Conservation (phyloP, 1,284 basidiomycete species). For the Cryptococcus sp. region DNA sequence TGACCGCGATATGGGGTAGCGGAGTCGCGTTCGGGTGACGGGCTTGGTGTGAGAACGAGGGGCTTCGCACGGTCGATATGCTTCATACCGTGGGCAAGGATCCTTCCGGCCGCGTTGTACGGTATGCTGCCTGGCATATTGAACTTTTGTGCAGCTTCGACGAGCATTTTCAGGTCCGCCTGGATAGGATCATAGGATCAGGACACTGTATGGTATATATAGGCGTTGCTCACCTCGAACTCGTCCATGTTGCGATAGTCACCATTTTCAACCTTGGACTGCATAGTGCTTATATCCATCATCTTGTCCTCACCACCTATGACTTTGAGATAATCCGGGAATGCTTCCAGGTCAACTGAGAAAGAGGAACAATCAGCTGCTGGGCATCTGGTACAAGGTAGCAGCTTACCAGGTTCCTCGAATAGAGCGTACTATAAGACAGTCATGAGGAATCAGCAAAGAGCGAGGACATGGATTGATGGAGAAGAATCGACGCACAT, state of each 20-base stretch:
- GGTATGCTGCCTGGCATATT: slow-evolving; percentile 47
- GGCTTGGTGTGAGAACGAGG: slow-evolving; percentile 45
- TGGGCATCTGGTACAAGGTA: too few relatives aligned
- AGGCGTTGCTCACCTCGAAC: slow-evolving; percentile 37
- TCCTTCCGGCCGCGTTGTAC: slow-evolving; percentile 39
- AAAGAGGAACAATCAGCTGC: not conserved
- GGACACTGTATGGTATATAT: not conserved
- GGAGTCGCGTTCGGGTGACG: slow-evolving; percentile 32
- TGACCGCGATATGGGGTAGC: slow-evolving; percentile 25
- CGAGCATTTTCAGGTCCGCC: slow-evolving; percentile 44
- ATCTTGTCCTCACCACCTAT: slow-evolving; percentile 52
- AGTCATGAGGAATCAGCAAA: slow-evolving; percentile 8
- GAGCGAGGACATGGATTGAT: too few relatives aligned
- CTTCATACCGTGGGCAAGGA: slow-evolving; percentile 44
- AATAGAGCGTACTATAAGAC: slow-evolving; percentile 45
- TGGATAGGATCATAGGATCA: slow-evolving; percentile 11
- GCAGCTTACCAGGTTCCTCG: slow-evolving; percentile 38
- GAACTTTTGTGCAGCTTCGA: slow-evolving; percentile 45
- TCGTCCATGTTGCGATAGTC: slow-evolving; percentile 43
- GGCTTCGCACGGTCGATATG: slow-evolving; percentile 46
- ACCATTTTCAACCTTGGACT: slow-evolving; percentile 46
- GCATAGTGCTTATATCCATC: slow-evolving; percentile 54
- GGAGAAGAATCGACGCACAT: slow-evolving; percentile 24
- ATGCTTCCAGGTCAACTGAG: slow-evolving; percentile 44
- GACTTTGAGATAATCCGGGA: slow-evolving; percentile 46